phyloP scores from a whole-genome alignment of 1,284 basidiomycete species.

The Marasmius tenuissimus region DNA sequence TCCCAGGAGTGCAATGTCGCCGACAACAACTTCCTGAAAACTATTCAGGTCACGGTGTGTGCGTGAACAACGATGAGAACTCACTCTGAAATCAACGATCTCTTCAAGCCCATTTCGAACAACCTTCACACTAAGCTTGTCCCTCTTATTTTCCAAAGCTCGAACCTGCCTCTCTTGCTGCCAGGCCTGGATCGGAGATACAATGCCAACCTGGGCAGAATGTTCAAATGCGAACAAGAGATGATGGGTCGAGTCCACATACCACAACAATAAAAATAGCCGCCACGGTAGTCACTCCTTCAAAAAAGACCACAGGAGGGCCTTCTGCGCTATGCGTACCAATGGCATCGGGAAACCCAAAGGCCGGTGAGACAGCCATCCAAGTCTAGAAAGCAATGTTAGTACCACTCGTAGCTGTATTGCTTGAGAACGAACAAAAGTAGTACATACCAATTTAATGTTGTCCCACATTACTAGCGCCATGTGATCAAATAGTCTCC shows the following conservation, averaged over 20 bases:
- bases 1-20: conserved; percentile 89
- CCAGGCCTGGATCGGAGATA: conserved; percentile 85
- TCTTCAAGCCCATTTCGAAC: conserved; percentile 83
- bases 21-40: conserved; percentile 83
- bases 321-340: conserved; percentile 64
- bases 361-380: conserved; percentile 90
- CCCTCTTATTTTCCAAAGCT: conserved; percentile 91
- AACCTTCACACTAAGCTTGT: conserved; percentile 91
- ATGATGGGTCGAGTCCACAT: conserved; percentile 24
- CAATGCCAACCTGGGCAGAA: conserved; percentile 68
- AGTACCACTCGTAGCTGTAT: not conserved
- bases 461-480: conserved; percentile 96
- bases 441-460: conserved; percentile 65
- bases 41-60: not conserved
- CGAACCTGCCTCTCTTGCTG: conserved; percentile 98
- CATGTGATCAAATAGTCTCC: conserved; percentile 85
- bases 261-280: conserved; percentile 80
- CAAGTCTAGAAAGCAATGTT: conserved; percentile 51
- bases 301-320: conserved; percentile 94
- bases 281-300: conserved; percentile 95
- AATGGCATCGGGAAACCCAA: conserved; percentile 93
- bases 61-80: conserved; percentile 13
- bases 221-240: conserved; percentile 7
- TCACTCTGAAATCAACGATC: conserved; percentile 78
- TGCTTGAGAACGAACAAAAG: not conserved